Conservation (phyloP, 176 grass and related monocot genomes). For the Lolium rigidum region DNA sequence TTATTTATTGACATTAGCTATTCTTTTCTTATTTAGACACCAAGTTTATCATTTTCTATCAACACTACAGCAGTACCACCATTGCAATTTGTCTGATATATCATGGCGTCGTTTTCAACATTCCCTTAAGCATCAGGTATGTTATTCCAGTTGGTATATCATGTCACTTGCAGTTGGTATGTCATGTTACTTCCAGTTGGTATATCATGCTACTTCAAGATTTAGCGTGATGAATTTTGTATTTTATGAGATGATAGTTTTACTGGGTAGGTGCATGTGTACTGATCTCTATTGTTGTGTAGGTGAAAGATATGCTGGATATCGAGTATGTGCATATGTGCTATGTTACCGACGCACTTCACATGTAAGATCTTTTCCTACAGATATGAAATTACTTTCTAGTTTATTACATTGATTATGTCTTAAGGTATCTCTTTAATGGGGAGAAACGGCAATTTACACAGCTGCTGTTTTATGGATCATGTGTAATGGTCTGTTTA, state of each 20-base stretch:
- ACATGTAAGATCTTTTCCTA: constrained; percentile 57
- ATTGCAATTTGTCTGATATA: constrained; percentile 91
- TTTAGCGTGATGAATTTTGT: constrained; percentile 22
- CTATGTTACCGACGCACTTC: constrained; percentile 80
- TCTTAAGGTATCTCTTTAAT: background rate
- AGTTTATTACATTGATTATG: background rate
- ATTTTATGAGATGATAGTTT: constrained; percentile 19
- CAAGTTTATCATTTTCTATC: constrained; percentile 94
- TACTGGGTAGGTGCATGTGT: background rate
- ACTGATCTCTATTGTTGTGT: constrained; percentile 37
- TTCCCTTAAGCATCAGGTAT: constrained; percentile 90
- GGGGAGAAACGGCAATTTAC: background rate
- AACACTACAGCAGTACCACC: constrained; percentile 88
- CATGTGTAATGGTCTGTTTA: constrained; percentile 8
- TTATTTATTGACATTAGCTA: constrained; percentile 33
- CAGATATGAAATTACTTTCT: constrained; percentile 9
- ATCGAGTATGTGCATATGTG: constrained; percentile 80
- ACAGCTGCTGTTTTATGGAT: background rate
- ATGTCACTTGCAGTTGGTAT: background rate
- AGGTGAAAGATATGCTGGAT: constrained; percentile 94
- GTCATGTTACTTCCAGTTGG: constrained; percentile 14
- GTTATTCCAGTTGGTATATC: constrained; percentile 22
- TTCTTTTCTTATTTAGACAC: constrained; percentile 70
- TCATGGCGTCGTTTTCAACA: constrained; percentile 89
- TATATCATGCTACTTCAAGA: background rate